Conservation (phyloP, 768 basidiomycete species). For the Naematelia encephala region DNA sequence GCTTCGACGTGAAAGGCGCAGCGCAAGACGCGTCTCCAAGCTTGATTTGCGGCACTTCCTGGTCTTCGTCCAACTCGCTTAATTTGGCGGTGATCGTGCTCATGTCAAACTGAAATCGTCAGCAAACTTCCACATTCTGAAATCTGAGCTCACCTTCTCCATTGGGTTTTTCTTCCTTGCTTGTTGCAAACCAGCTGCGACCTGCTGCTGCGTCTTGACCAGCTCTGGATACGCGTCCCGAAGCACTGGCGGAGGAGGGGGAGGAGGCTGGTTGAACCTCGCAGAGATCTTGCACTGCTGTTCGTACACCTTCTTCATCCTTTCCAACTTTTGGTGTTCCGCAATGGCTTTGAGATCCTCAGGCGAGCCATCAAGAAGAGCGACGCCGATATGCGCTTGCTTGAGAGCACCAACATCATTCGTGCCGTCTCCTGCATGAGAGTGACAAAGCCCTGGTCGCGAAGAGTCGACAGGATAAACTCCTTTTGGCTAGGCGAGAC, state of each 20-base stretch:
- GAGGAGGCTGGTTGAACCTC: slow-evolving; percentile 87
- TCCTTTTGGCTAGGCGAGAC: slow-evolving; percentile 97
- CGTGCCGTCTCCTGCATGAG: slow-evolving; percentile 98
- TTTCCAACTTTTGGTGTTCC: slow-evolving; percentile 81
- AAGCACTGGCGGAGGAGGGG: slow-evolving; percentile 83
- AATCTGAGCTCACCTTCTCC: slow-evolving; percentile 66
- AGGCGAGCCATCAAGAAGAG: slow-evolving; percentile 80
- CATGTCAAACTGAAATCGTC: slow-evolving; percentile 64
- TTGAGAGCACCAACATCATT: slow-evolving; percentile 98
- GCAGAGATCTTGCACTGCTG: slow-evolving; percentile 86
- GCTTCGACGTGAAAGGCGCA: slow-evolving; percentile 96
- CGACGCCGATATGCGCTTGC: slow-evolving; percentile 95
- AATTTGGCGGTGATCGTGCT: slow-evolving; percentile 75
- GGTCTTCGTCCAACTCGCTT: slow-evolving; percentile 89
- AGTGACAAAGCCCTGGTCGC: slow-evolving; percentile 82
- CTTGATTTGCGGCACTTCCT: slow-evolving; percentile 93
- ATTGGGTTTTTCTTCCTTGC: slow-evolving; percentile 80
- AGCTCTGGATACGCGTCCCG: slow-evolving; percentile 85
- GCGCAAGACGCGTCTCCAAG: slow-evolving; percentile 99
- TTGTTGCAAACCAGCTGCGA: slow-evolving; percentile 58
- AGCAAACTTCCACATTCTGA: slow-evolving; percentile 13
- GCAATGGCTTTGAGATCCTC: slow-evolving; percentile 93
- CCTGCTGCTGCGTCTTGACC: slow-evolving; percentile 81
- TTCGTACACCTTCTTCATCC: slow-evolving; percentile 96
- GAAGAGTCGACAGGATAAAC: slow-evolving; percentile 84